Percentiles rank a stretch among this genome's conserved stretches.
These are phyloP conservation scores for Quercus bicolor DNA, from an alignment of 306 rosid species.

Conservation along the genomic window DNA sequence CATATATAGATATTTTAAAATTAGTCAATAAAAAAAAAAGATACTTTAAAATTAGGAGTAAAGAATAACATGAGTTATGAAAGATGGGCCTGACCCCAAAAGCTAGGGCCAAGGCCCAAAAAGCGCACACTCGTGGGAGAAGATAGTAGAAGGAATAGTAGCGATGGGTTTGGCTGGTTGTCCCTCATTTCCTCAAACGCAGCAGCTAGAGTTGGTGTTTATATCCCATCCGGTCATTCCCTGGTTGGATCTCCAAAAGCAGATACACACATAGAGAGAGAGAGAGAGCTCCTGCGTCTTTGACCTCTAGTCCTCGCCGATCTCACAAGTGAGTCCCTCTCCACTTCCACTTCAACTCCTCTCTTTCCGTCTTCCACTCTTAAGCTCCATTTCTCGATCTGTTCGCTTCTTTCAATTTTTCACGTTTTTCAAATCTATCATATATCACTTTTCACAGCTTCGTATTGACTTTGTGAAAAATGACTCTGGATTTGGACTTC, in stretches of 20 bases:
- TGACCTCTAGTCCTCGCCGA: background rate
- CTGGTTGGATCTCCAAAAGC: constrained; percentile 25
- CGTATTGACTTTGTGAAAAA: background rate
- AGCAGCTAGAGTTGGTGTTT: background rate
- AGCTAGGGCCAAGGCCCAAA: constrained; percentile 7
- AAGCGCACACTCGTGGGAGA: constrained; percentile 20
- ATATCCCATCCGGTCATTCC: background rate
- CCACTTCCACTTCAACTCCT: background rate
- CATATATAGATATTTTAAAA: too few relatives aligned
- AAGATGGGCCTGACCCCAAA: background rate
- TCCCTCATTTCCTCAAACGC: background rate
- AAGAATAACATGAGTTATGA: background rate
- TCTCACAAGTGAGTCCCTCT: constrained; percentile 24
- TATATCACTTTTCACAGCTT: too few relatives aligned
- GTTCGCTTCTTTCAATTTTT: background rate
- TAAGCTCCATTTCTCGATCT: constrained; percentile 21
- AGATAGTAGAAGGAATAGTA: background rate
- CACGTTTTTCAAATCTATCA: background rate
- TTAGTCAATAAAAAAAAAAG: too few relatives aligned
- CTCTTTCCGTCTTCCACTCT: background rate
- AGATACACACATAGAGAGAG: too few relatives aligned
- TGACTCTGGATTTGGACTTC: background rate
- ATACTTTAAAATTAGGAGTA: background rate
- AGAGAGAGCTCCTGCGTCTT: background rate
- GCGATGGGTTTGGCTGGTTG: constrained; percentile 1